Conservation (phyloP, 2,329 filamentous ascomycete species). For the Cercospora sp. region DNA sequence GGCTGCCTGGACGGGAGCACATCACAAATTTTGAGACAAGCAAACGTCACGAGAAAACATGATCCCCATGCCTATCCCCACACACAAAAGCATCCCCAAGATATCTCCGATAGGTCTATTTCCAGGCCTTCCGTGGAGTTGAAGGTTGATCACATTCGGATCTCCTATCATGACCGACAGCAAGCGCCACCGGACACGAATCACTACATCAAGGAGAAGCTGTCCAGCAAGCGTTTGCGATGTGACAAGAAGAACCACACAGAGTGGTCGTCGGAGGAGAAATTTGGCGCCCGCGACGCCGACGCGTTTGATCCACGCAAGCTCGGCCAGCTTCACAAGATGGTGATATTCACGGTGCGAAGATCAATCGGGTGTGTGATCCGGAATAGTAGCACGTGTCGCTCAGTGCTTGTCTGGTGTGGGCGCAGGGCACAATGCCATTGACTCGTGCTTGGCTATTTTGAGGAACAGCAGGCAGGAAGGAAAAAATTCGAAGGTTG, state of each 20-base stretch:
- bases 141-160: background rate
- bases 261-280: background rate
- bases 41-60: background rate
- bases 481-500: background rate
- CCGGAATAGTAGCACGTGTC: background rate
- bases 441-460: slow-evolving; percentile 2
- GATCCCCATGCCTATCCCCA: background rate
- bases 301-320: background rate
- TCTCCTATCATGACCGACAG: background rate
- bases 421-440: background rate
- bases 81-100: background rate
- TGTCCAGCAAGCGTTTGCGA: background rate
- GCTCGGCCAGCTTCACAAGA: background rate
- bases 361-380: background rate
- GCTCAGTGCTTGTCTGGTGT: background rate
- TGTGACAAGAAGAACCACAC: background rate
- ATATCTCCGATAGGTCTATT: background rate
- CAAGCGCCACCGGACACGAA: background rate
- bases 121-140: background rate
- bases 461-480: background rate
- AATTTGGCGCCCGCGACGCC: background rate
- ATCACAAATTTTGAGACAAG: background rate
- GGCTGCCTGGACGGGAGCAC: background rate
- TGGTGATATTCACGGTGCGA: background rate
- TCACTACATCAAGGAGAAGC: background rate